Percentiles rank a stretch among this genome's conserved stretches.
Evolutionary conservation across 2,329 filamentous ascomycete species (phyloP).

Genomic region (Ophiosphaerella korrae): DNA sequence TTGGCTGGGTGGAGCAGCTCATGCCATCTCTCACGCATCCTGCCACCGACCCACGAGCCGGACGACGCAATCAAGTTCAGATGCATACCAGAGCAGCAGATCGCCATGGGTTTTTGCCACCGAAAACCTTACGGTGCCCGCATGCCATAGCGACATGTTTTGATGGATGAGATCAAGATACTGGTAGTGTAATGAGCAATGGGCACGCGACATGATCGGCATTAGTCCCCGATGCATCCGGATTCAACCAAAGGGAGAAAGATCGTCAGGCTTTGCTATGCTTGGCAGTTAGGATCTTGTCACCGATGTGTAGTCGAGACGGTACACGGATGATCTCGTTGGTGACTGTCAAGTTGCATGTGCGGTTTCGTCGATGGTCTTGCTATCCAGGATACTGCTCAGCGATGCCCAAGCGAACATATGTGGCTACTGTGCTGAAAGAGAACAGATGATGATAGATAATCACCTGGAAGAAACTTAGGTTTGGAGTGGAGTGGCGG

Average conservation of each 20-base stretch:
- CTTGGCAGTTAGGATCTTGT: not conserved
- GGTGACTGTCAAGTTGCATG: not conserved
- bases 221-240: constrained; percentile 2
- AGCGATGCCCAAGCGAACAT: not conserved
- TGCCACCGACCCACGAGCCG: too few relatives aligned
- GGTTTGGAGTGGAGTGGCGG: too few relatives aligned
- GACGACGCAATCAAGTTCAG: too few relatives aligned
- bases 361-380: not conserved
- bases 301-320: not conserved
- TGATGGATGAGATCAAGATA: not conserved
- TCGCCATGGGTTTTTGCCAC: too few relatives aligned
- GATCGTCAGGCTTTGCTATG: not conserved
- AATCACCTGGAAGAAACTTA: too few relatives aligned
- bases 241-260: not conserved
- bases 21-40: too few relatives aligned
- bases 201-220: constrained; percentile 3
- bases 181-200: not conserved
- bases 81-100: too few relatives aligned
- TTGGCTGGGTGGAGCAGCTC: too few relatives aligned
- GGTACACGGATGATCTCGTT: not conserved
- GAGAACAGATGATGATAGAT: not conserved
- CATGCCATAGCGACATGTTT: not conserved
- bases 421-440: not conserved
- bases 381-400: not conserved
- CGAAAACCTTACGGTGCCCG: too few relatives aligned